These are phyloP conservation scores for Fusarium lyarnte DNA, from an alignment of 2,329 filamentous ascomycete genomes.

Conservation along the genomic window DNA sequence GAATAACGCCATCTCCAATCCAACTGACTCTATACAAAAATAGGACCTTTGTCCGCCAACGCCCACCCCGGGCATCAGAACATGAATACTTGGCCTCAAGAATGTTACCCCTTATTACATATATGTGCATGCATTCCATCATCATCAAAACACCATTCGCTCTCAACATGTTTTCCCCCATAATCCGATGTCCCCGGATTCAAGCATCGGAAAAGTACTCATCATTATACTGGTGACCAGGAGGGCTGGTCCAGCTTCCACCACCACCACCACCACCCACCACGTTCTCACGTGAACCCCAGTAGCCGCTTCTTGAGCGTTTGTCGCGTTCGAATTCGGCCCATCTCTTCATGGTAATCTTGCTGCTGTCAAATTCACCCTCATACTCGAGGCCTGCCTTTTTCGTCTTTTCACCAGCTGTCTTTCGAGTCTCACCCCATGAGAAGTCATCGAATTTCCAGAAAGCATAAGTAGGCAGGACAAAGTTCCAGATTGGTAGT, in stretches of 20 bases:
- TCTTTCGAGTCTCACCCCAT: slow-evolving; percentile 98
- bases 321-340: slow-evolving; percentile 87
- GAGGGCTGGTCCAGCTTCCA: slow-evolving; percentile 56
- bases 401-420: slow-evolving; percentile 87
- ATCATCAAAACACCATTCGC: slow-evolving; percentile 33
- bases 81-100: slow-evolving; percentile 26
- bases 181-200: slow-evolving; percentile 26
- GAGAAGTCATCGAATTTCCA: slow-evolving; percentile 99
- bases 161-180: slow-evolving; percentile 32
- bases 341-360: slow-evolving; percentile 99
- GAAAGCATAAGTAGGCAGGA: slow-evolving; percentile 92
- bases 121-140: slow-evolving; percentile 34
- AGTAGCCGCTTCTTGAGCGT: slow-evolving; percentile 60
- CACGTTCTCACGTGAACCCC: slow-evolving; percentile 63
- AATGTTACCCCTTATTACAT: slow-evolving; percentile 40
- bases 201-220: slow-evolving; percentile 66
- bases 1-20: slow-evolving; percentile 36
- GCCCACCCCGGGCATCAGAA: slow-evolving; percentile 27
- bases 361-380: slow-evolving; percentile 96
- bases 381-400: slow-evolving; percentile 88
- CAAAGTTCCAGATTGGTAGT: slow-evolving; percentile 96
- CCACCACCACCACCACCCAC: slow-evolving; percentile 51
- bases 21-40: slow-evolving; percentile 40
- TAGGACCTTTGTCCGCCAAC: slow-evolving; percentile 16
- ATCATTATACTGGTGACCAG: slow-evolving; percentile 60